These are phyloP conservation scores for Citrus sp. DNA, from an alignment of 345 rosid species.

Conservation along the genomic window DNA sequence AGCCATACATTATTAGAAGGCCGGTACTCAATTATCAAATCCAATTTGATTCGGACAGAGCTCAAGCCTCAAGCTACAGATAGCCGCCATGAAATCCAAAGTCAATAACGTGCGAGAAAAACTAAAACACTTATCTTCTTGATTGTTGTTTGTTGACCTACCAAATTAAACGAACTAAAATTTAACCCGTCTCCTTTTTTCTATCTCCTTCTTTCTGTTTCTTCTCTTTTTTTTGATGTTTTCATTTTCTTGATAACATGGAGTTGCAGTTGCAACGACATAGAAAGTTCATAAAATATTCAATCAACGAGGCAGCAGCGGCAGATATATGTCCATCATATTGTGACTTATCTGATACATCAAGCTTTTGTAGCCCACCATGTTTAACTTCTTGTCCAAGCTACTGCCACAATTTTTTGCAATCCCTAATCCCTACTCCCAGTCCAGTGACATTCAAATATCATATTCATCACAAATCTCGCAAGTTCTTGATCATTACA, in stretches of 20 bases:
- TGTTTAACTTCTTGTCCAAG: slow-evolving; percentile 20
- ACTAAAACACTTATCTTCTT: too few relatives aligned
- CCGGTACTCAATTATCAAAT: neutral
- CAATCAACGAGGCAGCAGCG: neutral
- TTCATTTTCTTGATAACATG: slow-evolving; percentile 1
- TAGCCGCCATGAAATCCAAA: neutral
- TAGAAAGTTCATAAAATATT: slow-evolving; percentile 11
- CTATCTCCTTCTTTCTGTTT: neutral
- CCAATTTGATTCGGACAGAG: neutral
- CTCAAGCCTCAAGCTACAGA: neutral
- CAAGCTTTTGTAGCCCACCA: neutral
- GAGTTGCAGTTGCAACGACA: neutral
- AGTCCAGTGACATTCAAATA: neutral
- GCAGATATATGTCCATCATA: neutral
- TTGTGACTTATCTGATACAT: slow-evolving; percentile 4
- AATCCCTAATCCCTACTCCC: slow-evolving; percentile 7
- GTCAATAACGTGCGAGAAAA: neutral
- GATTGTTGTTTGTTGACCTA: too few relatives aligned
- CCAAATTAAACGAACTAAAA: neutral
- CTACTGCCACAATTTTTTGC: slow-evolving; percentile 7
- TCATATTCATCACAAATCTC: slow-evolving; percentile 5
- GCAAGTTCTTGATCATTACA: slow-evolving; percentile 23
- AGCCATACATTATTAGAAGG: neutral
- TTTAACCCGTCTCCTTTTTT: neutral
- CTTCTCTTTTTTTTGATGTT: neutral